These are phyloP conservation scores for Metschnikowia anglica DNA, from an alignment of 805 yeast genomes.

Conservation along the genomic window DNA sequence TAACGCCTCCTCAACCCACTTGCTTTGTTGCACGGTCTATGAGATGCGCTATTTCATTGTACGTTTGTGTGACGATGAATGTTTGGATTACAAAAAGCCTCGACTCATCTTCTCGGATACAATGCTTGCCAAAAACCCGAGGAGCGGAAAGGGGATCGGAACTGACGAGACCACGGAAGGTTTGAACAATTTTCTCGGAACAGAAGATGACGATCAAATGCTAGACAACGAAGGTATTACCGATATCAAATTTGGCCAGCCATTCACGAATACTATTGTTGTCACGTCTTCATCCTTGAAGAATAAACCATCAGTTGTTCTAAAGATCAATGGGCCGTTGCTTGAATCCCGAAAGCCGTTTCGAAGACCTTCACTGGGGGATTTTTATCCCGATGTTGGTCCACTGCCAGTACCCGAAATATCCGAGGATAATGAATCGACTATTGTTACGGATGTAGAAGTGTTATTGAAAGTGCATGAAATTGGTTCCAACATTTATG, in stretches of 20 bases:
- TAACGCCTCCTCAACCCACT: slow-evolving; percentile 65
- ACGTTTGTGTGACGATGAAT: slow-evolving; percentile 55
- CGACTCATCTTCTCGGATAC: slow-evolving; percentile 40
- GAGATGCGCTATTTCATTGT: slow-evolving; percentile 81
- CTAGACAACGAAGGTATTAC: slow-evolving; percentile 90
- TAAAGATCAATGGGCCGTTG: slow-evolving; percentile 31
- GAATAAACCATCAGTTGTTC: slow-evolving; percentile 32
- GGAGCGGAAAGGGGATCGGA: slow-evolving; percentile 5
- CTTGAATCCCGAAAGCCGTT: slow-evolving; percentile 2
- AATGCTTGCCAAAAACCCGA: slow-evolving; percentile 8
- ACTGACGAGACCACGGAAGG: slow-evolving; percentile 14
- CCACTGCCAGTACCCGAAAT: background rate
- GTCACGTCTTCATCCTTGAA: slow-evolving; percentile 40
- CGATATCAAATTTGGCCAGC: slow-evolving; percentile 56
- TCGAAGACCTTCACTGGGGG: background rate
- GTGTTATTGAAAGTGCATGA: slow-evolving; percentile 61
- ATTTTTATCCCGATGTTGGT: background rate
- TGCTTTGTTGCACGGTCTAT: slow-evolving; percentile 73
- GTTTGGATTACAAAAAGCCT: slow-evolving; percentile 37
- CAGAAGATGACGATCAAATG: slow-evolving; percentile 29
- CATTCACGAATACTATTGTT: slow-evolving; percentile 35
- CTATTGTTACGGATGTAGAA: slow-evolving; percentile 31
- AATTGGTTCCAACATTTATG: slow-evolving; percentile 76
- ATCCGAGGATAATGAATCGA: slow-evolving; percentile 12
- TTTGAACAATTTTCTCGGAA: slow-evolving; percentile 10